phyloP scores from a whole-genome alignment of 139 green algal genomes.

The Tetraselmis chui region DNA sequence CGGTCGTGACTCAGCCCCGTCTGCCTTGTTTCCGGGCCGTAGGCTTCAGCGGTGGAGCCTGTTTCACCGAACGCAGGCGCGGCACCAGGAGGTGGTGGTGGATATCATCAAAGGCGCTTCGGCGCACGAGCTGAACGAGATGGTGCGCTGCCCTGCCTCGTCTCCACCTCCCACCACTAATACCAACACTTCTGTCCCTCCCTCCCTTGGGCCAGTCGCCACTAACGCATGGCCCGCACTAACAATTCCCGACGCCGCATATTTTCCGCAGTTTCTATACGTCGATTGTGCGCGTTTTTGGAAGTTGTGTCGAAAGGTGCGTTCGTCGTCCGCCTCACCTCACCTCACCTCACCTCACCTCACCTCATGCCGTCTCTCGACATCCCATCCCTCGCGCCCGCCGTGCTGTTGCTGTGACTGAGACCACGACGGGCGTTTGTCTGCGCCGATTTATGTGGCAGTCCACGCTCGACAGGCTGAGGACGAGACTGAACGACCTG shows the following conservation, averaged over 20 bases:
- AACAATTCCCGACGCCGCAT: background rate
- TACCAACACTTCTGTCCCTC: no score
- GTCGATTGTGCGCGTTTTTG: background rate
- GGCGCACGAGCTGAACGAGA: background rate
- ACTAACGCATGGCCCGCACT: no score
- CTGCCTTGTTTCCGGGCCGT: background rate
- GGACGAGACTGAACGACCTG: background rate
- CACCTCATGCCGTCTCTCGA: no score
- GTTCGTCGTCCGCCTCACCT: no score
- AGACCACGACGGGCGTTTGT: no score
- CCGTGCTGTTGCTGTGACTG: no score
- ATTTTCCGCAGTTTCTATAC: background rate
- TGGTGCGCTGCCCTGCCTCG: background rate
- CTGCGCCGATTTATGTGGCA: no score
- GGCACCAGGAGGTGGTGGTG: background rate
- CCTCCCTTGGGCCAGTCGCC: no score
- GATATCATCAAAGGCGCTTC: background rate
- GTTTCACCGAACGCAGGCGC: background rate
- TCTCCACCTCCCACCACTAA: no score
- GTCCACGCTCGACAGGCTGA: background rate
- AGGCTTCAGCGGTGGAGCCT: background rate
- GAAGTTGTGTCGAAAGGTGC: background rate
- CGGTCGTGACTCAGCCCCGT: no score
- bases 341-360: no score
- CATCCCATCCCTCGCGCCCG: no score